A percentile compares a stretch with the other conserved stretches of the same genome.
These are phyloP conservation scores for Mallotus repandus DNA, from an alignment of 441 rosid species.

Conservation along the genomic window DNA sequence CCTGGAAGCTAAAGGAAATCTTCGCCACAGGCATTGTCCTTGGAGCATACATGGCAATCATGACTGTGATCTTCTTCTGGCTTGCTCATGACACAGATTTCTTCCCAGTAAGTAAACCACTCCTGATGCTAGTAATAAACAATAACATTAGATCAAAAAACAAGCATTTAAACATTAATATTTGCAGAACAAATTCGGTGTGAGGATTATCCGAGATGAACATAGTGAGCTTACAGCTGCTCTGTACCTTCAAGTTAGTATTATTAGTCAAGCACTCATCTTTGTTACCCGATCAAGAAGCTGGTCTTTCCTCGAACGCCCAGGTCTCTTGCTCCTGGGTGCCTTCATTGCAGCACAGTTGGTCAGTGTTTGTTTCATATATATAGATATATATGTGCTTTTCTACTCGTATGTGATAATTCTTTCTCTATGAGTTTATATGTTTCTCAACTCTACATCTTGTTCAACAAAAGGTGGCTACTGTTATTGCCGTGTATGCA, in stretches of 20 bases:
- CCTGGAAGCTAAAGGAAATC: constrained; percentile 91
- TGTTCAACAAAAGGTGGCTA: constrained; percentile 58
- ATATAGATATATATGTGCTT: not conserved
- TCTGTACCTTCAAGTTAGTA: constrained; percentile 93
- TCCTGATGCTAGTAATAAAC: not conserved
- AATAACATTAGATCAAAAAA: not conserved
- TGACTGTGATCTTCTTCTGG: constrained; percentile 73
- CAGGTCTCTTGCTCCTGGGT: constrained; percentile 52
- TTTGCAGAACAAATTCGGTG: constrained; percentile 60
- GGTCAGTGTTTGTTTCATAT: constrained; percentile 37
- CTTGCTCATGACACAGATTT: constrained; percentile 61
- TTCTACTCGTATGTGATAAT: too few species aligned
- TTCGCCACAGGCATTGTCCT: constrained; percentile 79
- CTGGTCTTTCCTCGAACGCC: constrained; percentile 85
- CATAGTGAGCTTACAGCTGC: constrained; percentile 70
- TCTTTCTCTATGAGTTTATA: not conserved
- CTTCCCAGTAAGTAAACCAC: constrained; percentile 54
- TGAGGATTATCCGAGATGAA: constrained; percentile 40
- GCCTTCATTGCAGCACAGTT: constrained; percentile 80
- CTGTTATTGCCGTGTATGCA: constrained; percentile 71
- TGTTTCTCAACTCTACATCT: not conserved
- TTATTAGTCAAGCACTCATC: constrained; percentile 92
- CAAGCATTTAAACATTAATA: not conserved
- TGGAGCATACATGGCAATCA: constrained; percentile 75
- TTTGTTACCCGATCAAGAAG: constrained; percentile 87